A percentile compares a stretch with the other conserved stretches of the same genome.
These are phyloP conservation scores for Ligustrum vulgare DNA, from an alignment of 257 asterid genomes.

Conservation along the genomic window DNA sequence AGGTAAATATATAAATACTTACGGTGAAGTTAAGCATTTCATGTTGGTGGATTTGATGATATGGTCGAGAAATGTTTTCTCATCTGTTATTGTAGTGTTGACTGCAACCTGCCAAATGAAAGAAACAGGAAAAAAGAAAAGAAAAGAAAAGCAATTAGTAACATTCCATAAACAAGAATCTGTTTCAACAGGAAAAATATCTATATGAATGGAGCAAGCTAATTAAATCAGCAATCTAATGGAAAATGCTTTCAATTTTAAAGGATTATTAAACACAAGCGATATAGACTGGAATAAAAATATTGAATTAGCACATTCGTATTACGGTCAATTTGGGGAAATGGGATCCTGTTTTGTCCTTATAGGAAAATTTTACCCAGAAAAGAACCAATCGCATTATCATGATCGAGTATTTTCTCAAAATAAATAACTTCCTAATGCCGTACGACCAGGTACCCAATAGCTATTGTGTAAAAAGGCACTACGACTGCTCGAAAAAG, in stretches of 20 bases:
- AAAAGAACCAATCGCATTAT: background rate
- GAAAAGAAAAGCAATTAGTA: background rate
- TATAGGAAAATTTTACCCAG: background rate
- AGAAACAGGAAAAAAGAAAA: background rate
- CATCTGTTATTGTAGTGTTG: conserved; percentile 79
- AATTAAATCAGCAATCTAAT: background rate
- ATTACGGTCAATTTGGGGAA: background rate
- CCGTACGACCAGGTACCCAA: background rate
- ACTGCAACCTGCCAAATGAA: conserved; percentile 81
- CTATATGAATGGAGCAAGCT: background rate
- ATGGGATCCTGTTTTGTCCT: background rate
- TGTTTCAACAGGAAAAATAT: background rate
- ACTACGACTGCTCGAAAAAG: background rate
- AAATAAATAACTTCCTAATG: background rate
- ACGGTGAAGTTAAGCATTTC: conserved; percentile 93
- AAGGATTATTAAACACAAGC: background rate
- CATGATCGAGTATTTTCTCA: background rate
- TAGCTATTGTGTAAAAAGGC: background rate
- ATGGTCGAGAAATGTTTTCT: conserved; percentile 92
- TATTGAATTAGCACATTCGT: background rate
- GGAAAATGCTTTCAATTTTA: background rate
- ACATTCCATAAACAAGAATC: background rate
- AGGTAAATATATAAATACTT: conserved; percentile 34
- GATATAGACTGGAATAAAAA: too few species aligned
- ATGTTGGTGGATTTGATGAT: conserved; percentile 94